Percentiles rank a stretch among this genome's conserved stretches.
phyloP scores from a whole-genome alignment of 176 grass and related monocot genomes.

The Avena insularis region DNA sequence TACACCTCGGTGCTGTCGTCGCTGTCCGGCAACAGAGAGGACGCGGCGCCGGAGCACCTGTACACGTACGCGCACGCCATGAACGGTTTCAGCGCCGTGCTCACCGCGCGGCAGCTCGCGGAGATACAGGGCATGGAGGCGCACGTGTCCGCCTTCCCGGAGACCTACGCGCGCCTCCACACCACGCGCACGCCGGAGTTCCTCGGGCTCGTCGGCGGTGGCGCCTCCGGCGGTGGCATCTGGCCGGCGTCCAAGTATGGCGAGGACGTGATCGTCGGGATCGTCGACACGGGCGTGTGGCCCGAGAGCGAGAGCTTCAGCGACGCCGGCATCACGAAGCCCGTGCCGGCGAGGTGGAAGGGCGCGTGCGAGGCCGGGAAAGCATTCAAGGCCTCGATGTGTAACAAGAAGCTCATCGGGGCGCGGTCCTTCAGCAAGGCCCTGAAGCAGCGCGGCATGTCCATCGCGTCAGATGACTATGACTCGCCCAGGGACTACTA shows the following conservation, averaged over 20 bases:
- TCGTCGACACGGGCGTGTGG: constrained; percentile 66
- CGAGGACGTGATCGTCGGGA: constrained; percentile 60
- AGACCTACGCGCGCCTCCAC: constrained; percentile 62
- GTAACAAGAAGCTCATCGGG: constrained; percentile 70
- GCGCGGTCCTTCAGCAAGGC: constrained; percentile 59
- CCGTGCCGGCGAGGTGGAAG: constrained; percentile 57
- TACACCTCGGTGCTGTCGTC: constrained; percentile 71
- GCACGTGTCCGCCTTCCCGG: constrained; percentile 69
- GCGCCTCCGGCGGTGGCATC: not conserved
- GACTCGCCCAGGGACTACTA: constrained; percentile 62
- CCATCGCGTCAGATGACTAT: constrained; percentile 41
- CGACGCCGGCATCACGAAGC: constrained; percentile 39
- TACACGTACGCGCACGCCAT: constrained; percentile 80
- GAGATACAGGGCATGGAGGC: constrained; percentile 29
- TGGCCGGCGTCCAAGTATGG: constrained; percentile 60
- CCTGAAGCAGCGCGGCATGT: constrained; percentile 37
- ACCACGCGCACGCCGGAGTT: constrained; percentile 71
- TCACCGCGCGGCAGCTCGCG: constrained; percentile 54
- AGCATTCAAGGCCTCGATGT: constrained; percentile 41
- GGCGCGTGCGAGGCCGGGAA: constrained; percentile 54
- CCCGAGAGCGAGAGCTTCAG: constrained; percentile 60
- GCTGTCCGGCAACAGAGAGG: not conserved
- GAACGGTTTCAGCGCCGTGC: constrained; percentile 71
- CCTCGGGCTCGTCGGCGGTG: constrained; percentile 48
- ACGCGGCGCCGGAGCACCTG: constrained; percentile 56